These are phyloP conservation scores for Pyricularia grisea DNA, from an alignment of 2,329 filamentous ascomycete genomes.

Conservation along the genomic window DNA sequence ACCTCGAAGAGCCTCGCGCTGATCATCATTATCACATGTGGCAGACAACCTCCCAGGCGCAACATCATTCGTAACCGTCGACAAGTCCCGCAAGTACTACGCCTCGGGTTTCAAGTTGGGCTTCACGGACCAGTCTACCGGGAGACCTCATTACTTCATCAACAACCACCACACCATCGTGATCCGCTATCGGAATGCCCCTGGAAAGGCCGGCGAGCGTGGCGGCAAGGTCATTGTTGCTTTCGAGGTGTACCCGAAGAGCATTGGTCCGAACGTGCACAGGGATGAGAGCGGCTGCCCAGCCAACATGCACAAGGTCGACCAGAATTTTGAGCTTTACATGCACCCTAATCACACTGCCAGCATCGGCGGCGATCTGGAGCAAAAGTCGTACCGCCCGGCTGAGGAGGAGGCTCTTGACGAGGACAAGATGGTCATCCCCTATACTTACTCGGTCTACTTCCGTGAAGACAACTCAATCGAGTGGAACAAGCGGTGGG, in stretches of 20 bases:
- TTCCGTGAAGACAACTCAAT: constrained; percentile 74
- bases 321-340: constrained; percentile 58
- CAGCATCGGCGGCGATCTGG: constrained; percentile 23
- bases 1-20: not conserved
- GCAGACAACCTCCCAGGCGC: constrained; percentile 76
- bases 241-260: constrained; percentile 87
- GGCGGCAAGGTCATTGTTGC: constrained; percentile 76
- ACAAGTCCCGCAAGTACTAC: constrained; percentile 80
- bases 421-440: constrained; percentile 62
- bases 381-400: constrained; percentile 47
- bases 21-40: not conserved
- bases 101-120: constrained; percentile 84
- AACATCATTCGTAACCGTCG: constrained; percentile 79
- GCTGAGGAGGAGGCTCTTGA: constrained; percentile 44
- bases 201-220: constrained; percentile 56
- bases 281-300: constrained; percentile 60
- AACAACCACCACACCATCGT: constrained; percentile 87
- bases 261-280: constrained; percentile 52
- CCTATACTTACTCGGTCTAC: constrained; percentile 85
- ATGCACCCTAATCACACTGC: constrained; percentile 54
- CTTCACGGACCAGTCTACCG: constrained; percentile 56
- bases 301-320: constrained; percentile 50
- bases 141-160: constrained; percentile 59
- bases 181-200: constrained; percentile 65
- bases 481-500: constrained; percentile 80